A percentile compares a stretch with the other conserved stretches of the same genome.
Conservation (phyloP, 139 green algal species). For the Ulvella scutata region DNA sequence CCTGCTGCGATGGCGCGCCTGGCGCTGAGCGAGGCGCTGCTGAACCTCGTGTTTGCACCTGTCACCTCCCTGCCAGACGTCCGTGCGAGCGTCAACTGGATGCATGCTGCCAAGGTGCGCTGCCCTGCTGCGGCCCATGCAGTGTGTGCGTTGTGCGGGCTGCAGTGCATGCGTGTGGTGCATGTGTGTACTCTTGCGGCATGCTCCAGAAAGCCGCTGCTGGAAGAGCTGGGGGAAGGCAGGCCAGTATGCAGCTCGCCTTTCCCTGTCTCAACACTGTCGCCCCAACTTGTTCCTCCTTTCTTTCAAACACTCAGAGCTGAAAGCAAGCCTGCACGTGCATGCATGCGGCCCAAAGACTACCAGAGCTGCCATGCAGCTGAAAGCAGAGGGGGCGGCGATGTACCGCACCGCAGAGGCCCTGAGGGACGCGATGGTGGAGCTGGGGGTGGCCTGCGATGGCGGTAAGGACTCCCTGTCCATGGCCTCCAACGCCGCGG, state of each 20-base stretch:
- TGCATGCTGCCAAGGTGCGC: conserved; percentile 97
- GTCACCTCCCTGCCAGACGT: conserved; percentile 69
- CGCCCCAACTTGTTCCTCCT: too few relatives aligned
- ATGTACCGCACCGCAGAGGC: conserved; percentile 88
- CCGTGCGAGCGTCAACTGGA: conserved; percentile 97
- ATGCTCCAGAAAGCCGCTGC: too few relatives aligned
- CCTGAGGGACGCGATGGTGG: conserved; percentile 68
- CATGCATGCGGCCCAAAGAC: not conserved
- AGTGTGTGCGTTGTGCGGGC: too few relatives aligned
- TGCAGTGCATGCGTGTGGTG: too few relatives aligned
- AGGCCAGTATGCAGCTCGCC: too few relatives aligned
- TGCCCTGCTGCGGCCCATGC: not conserved
- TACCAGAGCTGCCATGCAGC: not conserved
- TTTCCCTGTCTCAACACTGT: too few relatives aligned
- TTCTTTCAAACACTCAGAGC: too few relatives aligned
- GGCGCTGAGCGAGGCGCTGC: conserved; percentile 83
- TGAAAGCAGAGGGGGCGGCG: conserved; percentile 59
- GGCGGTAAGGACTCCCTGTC: conserved; percentile 96
- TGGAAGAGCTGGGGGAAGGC: too few relatives aligned
- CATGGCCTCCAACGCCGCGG: conserved; percentile 78
- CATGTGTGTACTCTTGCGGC: too few relatives aligned
- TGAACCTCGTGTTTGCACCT: conserved; percentile 81
- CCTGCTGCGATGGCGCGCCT: conserved; percentile 86
- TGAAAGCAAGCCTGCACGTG: too few relatives aligned
- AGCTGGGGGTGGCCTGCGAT: conserved; percentile 80